Conservation (phyloP, 495 filamentous ascomycete species). For the Venustampulla echinocandica region DNA sequence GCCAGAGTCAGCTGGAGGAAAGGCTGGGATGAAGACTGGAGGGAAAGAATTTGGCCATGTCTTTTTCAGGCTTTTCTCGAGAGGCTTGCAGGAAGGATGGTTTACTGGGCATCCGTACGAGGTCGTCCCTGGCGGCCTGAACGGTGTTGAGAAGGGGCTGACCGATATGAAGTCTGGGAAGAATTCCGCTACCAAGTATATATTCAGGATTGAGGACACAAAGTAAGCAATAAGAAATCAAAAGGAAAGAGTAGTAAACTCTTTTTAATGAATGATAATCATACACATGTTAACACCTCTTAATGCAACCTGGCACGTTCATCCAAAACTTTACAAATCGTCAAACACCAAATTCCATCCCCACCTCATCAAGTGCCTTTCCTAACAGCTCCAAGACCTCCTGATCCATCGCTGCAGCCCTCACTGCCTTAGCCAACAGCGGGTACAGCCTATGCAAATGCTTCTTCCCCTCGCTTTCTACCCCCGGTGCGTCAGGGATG, state of each 20-base stretch:
- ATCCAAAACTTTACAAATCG: not conserved
- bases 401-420: constrained; percentile 56
- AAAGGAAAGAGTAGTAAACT: no score
- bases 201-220: constrained; percentile 59
- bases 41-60: constrained; percentile 49
- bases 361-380: constrained; percentile 55
- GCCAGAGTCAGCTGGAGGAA: not conserved
- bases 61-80: constrained; percentile 25
- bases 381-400: constrained; percentile 49
- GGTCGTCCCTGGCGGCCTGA: constrained; percentile 52
- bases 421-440: constrained; percentile 60
- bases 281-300: no score
- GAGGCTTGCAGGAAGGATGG: constrained; percentile 49
- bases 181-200: constrained; percentile 60
- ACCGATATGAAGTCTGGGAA: constrained; percentile 51
- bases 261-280: no score
- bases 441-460: constrained; percentile 80
- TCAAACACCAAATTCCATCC: constrained; percentile 52
- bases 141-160: constrained; percentile 47
- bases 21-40: constrained; percentile 20
- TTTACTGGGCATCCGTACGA: constrained; percentile 53
- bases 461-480: constrained; percentile 46
- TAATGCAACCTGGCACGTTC: no score
- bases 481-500: constrained; percentile 53
- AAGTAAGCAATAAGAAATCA: constrained; percentile 5